Evolutionary conservation across 2,329 filamentous ascomycete genomes (phyloP).

Genomic region (Emergomyces pasteurianus): DNA sequence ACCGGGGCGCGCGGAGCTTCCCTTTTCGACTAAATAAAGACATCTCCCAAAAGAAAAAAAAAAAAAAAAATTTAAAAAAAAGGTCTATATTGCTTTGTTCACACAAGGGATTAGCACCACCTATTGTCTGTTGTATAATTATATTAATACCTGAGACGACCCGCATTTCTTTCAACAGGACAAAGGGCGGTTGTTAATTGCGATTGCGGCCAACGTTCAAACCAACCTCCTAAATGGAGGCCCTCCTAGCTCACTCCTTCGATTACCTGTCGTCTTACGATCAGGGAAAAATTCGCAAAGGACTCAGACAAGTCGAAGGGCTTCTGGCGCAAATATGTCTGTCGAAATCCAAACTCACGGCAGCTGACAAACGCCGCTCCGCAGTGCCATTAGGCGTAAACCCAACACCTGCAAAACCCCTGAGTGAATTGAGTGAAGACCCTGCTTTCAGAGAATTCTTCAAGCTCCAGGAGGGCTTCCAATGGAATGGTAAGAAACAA

Average conservation of each 20-base stretch:
- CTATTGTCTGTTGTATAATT: background rate
- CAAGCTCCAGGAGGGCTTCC: conserved; percentile 89
- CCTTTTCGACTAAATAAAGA: background rate
- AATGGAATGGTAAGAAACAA: conserved; percentile 66
- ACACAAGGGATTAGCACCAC: background rate
- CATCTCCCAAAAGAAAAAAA: background rate
- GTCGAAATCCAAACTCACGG: conserved; percentile 36
- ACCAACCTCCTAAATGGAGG: conserved; percentile 56
- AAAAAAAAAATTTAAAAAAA: no score
- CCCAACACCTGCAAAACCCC: conserved; percentile 44
- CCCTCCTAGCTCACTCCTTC: conserved; percentile 81
- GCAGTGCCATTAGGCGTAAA: conserved; percentile 27
- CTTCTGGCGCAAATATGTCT: conserved; percentile 91
- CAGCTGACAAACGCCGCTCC: conserved; percentile 32
- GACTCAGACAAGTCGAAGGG: conserved; percentile 84
- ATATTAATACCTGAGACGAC: background rate
- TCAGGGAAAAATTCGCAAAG: conserved; percentile 80
- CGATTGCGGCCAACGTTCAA: background rate
- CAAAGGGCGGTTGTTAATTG: background rate
- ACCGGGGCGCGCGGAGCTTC: no score
- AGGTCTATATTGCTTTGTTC: no score
- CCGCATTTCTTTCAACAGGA: background rate
- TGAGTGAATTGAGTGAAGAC: conserved; percentile 63
- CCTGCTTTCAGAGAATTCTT: conserved; percentile 93
- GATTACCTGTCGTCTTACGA: conserved; percentile 94